These are phyloP conservation scores for Fusarium sp. DNA, from an alignment of 2,329 filamentous ascomycete genomes.

Conservation along the genomic window DNA sequence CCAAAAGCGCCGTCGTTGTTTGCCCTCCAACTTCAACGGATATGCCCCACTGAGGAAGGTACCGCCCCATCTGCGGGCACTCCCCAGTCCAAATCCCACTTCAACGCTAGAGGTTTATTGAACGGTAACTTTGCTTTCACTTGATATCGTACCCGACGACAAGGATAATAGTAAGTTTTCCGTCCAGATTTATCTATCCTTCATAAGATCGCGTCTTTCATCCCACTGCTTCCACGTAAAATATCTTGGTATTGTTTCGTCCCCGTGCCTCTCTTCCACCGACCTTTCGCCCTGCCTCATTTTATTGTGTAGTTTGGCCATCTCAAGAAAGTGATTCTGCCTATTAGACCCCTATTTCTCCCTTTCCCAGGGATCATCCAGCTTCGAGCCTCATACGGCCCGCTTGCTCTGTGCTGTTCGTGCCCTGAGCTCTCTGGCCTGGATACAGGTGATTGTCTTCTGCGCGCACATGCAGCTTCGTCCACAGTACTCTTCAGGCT, in stretches of 20 bases:
- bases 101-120: background rate
- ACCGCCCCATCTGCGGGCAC: slow-evolving; percentile 14
- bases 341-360: slow-evolving; percentile 27
- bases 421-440: slow-evolving; percentile 28
- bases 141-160: background rate
- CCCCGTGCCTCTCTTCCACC: background rate
- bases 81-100: background rate
- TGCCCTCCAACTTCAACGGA: slow-evolving; percentile 20
- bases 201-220: slow-evolving; percentile 18
- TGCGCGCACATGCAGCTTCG: slow-evolving; percentile 17
- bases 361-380: slow-evolving; percentile 25
- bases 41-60: slow-evolving; percentile 25
- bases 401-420: slow-evolving; percentile 26
- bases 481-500: slow-evolving; percentile 13
- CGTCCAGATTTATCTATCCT: background rate
- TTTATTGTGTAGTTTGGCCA: background rate
- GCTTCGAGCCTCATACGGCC: slow-evolving; percentile 28
- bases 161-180: background rate
- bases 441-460: slow-evolving; percentile 21
- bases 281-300: slow-evolving; percentile 2
- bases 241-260: background rate
- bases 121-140: background rate
- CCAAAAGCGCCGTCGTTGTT: slow-evolving; percentile 22
- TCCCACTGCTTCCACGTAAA: slow-evolving; percentile 4
- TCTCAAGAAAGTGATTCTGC: slow-evolving; percentile 9